A percentile compares a stretch with the other conserved stretches of the same genome.
Evolutionary conservation across 768 basidiomycete genomes (phyloP).

Genomic region (Pulveroboletus frians): DNA sequence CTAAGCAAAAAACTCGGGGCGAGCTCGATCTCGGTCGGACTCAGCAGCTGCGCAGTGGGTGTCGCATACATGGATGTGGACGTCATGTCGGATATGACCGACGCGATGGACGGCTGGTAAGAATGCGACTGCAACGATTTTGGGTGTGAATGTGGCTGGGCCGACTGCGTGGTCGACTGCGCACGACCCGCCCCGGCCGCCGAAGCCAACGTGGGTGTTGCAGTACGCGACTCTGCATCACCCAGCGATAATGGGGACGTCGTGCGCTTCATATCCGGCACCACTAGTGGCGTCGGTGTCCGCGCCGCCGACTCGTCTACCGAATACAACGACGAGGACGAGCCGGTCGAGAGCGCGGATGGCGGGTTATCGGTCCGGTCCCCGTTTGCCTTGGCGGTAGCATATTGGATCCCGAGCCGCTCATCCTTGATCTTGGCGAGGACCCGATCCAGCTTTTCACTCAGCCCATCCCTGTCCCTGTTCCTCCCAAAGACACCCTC

Average conservation of each 20-base stretch:
- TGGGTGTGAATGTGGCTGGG: conserved; percentile 28
- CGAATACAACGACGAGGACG: conserved; percentile 55
- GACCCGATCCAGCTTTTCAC: conserved; percentile 69
- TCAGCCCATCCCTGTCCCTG: conserved; percentile 55
- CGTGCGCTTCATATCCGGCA: conserved; percentile 15
- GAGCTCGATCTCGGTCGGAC: conserved; percentile 19
- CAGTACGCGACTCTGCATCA: conserved; percentile 22
- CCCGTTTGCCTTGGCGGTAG: conserved; percentile 1
- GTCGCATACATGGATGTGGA: conserved; percentile 45
- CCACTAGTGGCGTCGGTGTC: conserved; percentile 28
- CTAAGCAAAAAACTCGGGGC: neutral
- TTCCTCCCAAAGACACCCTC: conserved; percentile 59
- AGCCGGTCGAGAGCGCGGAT: conserved; percentile 25
- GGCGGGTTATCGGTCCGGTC: conserved; percentile 22
- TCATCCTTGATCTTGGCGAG: conserved; percentile 70
- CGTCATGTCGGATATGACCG: conserved; percentile 59
- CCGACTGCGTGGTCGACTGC: conserved; percentile 22
- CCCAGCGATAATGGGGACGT: conserved; percentile 17
- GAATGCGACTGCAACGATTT: conserved; percentile 13
- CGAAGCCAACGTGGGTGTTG: conserved; percentile 24
- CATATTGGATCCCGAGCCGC: conserved; percentile 37
- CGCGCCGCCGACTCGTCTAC: conserved; percentile 35
- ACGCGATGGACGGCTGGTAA: conserved; percentile 67
- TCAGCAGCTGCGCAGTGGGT: conserved; percentile 29
- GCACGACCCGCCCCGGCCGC: conserved; percentile 9